Conservation (phyloP, 352 stramenopile genomes). For the Globisporangium viniferum region DNA sequence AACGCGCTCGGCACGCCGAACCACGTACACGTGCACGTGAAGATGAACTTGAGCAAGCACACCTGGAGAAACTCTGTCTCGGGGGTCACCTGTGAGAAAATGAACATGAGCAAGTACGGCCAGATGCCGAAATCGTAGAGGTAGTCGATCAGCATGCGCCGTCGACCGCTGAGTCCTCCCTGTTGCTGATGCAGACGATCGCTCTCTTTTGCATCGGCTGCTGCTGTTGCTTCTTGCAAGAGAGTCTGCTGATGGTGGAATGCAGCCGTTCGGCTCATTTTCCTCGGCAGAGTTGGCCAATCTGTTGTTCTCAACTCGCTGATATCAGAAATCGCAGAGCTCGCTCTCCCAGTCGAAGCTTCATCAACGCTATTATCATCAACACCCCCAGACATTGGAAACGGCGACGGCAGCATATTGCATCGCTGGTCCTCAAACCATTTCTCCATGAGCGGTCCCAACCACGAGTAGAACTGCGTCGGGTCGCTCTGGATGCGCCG, state of each 20-base stretch:
- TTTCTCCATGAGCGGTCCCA: constrained; percentile 57
- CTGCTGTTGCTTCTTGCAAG: background rate
- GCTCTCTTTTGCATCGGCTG: constrained; percentile 7
- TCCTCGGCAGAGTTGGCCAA: background rate
- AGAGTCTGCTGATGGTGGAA: constrained; percentile 12
- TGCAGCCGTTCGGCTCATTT: constrained; percentile 7
- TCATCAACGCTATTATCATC: background rate
- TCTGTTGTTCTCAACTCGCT: constrained; percentile 1
- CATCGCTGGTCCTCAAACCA: constrained; percentile 57
- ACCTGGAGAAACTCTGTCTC: constrained; percentile 42
- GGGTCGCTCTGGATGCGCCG: constrained; percentile 61
- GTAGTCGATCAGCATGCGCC: constrained; percentile 46
- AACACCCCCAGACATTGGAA: constrained; percentile 19
- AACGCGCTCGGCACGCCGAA: constrained; percentile 56
- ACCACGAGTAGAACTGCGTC: constrained; percentile 74
- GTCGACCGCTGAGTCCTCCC: background rate
- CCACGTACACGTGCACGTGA: constrained; percentile 69
- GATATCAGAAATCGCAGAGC: background rate
- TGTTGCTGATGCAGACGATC: background rate
- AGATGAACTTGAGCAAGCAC: constrained; percentile 61
- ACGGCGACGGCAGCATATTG: constrained; percentile 28
- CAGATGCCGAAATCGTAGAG: constrained; percentile 71
- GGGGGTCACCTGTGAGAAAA: constrained; percentile 43
- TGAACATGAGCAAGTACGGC: constrained; percentile 61
- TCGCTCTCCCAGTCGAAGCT: background rate